Conservation (phyloP, 768 basidiomycete species). For the Piloderma croceum region DNA sequence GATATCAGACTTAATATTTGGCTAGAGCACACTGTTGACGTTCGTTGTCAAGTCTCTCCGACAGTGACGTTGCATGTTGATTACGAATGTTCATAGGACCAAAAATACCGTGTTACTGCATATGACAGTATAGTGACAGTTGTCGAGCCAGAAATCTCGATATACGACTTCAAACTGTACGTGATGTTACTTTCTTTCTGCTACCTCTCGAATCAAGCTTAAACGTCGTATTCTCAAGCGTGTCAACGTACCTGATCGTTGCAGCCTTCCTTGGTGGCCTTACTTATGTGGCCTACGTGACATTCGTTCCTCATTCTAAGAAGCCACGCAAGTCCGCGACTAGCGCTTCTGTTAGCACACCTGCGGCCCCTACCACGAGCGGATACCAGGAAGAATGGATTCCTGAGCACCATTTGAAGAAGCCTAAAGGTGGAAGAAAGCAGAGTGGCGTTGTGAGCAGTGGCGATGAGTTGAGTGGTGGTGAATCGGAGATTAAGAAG, state of each 20-base stretch:
- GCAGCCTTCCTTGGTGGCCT: constrained; percentile 55
- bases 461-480: constrained; percentile 63
- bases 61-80: neutral
- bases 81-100: constrained; percentile 34
- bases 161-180: constrained; percentile 78
- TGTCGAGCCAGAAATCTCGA: constrained; percentile 72
- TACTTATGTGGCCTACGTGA: constrained; percentile 58
- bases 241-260: constrained; percentile 70
- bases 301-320: constrained; percentile 62
- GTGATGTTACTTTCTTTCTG: constrained; percentile 21
- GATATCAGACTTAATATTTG: constrained; percentile 70
- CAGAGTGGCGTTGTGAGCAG: constrained; percentile 44
- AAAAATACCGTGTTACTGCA: constrained; percentile 56
- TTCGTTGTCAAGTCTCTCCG: constrained; percentile 25
- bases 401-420: constrained; percentile 81
- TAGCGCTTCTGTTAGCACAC: constrained; percentile 50
- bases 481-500: constrained; percentile 50
- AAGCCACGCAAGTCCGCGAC: constrained; percentile 40
- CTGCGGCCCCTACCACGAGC: constrained; percentile 60
- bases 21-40: constrained; percentile 67
- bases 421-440: constrained; percentile 47
- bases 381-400: constrained; percentile 90
- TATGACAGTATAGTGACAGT: constrained; percentile 74
- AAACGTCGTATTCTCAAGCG: constrained; percentile 24
- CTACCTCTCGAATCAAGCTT: constrained; percentile 3